Base-by-base conservation (phyloP, 176 grass and related monocot species). In the Juncus effusus region DNA sequence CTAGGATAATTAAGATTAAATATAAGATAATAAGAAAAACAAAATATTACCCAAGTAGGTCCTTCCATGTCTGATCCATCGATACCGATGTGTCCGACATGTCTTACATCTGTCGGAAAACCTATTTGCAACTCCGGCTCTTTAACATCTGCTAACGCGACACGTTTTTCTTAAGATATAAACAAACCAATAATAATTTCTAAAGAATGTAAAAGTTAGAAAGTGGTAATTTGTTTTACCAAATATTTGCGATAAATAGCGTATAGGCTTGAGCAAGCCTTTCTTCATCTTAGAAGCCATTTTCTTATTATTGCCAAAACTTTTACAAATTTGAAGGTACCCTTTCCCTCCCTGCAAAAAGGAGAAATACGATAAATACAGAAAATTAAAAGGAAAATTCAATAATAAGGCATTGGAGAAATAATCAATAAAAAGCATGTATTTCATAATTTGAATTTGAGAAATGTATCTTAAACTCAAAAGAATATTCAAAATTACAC, bases 121-220 rank as follows among this genome's bases (percentile, higher is more conserved):
- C 78, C 71, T 38, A 81, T 81, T 40, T 81, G 78, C 71, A 81
- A 10, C 71, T 81, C 78, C 0, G 70, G 56, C 28, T 81, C 78
- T 73, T 65, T 81, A 7, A 42, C 62, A 3, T 81, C 78, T 74
- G 78, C 14, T 7, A 35, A 61, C 6, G 16, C 38, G 7, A 28
- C 19, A 36, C 49, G 3, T 38, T 42, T 14, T 61, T 38, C 19
- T 51, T 38, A 74, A 9, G 5, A 36, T 8, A 10, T 60, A 39
- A 47, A 47, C 1, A 47, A 47, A 28, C 19, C 1, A 28, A 28
- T 28, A 28, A 47, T 47, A 47, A 47, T 47, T 47, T 28, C 19
- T 28, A 1, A 28, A 28, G 19, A 28, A 2, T 47, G 44, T 7
- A 73, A 58, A 73, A 16, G 59, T 11, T 64, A 28, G 47, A 75